Base-by-base conservation (phyloP, 2,329 filamentous ascomycete genomes). In the Colletotrichum orbiculare region DNA sequence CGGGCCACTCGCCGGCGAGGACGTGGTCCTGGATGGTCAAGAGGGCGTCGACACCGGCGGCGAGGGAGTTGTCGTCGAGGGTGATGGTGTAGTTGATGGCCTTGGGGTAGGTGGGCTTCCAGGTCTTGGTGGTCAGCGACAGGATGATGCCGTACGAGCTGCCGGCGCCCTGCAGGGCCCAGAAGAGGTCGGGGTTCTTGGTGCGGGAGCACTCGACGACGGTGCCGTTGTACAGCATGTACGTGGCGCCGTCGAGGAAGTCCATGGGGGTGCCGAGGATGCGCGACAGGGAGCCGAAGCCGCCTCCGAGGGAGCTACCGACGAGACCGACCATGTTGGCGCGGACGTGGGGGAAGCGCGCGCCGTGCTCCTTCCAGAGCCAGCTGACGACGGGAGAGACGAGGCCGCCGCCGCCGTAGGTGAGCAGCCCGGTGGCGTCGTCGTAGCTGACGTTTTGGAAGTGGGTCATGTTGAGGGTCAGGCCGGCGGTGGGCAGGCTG, bases 161-260 rank as follows among this genome's bases (percentile, higher is more conserved):
- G n/a, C 66, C 66, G 25, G 66, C 66, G 1, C 66, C 66, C 64
- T 68, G 59, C 12, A 66, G 54, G n/a, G 66, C 66, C 66, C 66
- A 68, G 53, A 68, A 66, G 17, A 67, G 66, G 35, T 68, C 66
- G 10, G 66, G 63, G 42, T 67, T 64, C 57, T 66, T 42, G 41
- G 62, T 63, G 34, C 61, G 56, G 35, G 61, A 64, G 39, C 62
- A 54, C 39, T 66, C 39, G 13, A 52, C 64, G 10, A 68, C 34
- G 47, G 66, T 68, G 11, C 66, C 66, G 66, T 68, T 68, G 53
- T 67, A 68, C 12, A 68, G 66, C 66, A 68, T 68, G 49, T 68
- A 68, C 6, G 60, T 60, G 25, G 56, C 66, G n/a, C 54, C 46
- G 8, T 60, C 50, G n/a, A 68, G 52, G 52, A 39, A 64, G 34